phyloP scores from a whole-genome alignment of 768 basidiomycete species.

The Kwoniella newhampshirensis region DNA sequence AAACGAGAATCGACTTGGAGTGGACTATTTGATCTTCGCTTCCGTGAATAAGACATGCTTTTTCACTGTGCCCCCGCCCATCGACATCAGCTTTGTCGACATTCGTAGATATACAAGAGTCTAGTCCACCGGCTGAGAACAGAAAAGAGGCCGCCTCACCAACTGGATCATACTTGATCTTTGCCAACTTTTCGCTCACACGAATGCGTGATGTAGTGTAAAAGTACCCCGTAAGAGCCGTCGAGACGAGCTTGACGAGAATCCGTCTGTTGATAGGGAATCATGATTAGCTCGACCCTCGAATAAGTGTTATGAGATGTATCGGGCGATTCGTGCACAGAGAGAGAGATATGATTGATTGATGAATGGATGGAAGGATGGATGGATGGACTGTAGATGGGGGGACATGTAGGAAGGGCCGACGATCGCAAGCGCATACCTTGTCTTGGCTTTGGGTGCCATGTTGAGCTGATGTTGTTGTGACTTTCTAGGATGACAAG shows the following conservation, averaged over 20 bases:
- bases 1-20: too few relatives aligned
- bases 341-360: neutral
- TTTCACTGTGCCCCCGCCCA: slow-evolving; percentile 35
- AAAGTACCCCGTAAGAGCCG: slow-evolving; percentile 87
- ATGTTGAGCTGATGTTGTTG: too few relatives aligned
- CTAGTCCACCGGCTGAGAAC: neutral
- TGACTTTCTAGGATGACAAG: too few relatives aligned
- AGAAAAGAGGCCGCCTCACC: slow-evolving; percentile 58
- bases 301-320: too few relatives aligned
- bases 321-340: neutral
- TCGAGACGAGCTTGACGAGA: slow-evolving; percentile 83
- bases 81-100: neutral
- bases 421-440: slow-evolving; percentile 25
- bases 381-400: neutral
- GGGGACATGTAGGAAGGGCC: neutral
- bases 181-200: slow-evolving; percentile 72
- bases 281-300: too few relatives aligned
- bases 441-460: slow-evolving; percentile 46
- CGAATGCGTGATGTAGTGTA: slow-evolving; percentile 79
- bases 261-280: slow-evolving; percentile 64
- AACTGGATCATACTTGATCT: slow-evolving; percentile 87
- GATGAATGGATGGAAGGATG: too few relatives aligned
- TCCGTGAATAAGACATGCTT: slow-evolving; percentile 51
- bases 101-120: neutral
- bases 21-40: slow-evolving; percentile 49